Base-by-base conservation (phyloP, 73 alveolate species). In the Symbiodinium natans region DNA sequence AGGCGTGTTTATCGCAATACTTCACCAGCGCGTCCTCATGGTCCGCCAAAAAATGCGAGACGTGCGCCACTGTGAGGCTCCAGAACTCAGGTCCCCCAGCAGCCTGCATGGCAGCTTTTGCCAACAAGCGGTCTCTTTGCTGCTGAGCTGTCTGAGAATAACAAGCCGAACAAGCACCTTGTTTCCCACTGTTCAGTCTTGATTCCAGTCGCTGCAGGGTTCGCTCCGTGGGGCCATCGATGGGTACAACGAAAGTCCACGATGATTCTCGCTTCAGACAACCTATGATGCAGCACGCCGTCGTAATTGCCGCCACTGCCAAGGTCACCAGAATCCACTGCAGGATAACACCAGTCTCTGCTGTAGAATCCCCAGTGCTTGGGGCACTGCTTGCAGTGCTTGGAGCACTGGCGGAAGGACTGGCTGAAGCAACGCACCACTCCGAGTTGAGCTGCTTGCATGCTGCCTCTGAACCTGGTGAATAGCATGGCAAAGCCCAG, bases 51-150 rank as follows among this genome's bases (percentile, higher is more conserved):
- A 68, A 68, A 15, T 68, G 10, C 40, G 82, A 23, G 38, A 68
- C 34, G 40, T 68, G 40, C 40, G 40, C 40, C 31, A 68, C 82
- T 7, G 82, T 23, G 38, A 68, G 82, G 82, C 82, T 68, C 82
- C 82, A 68, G 25, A 68, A 68, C 31, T 68, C 82, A 6, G 82
- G 82, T 68, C 82, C 82, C 38, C 82, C 82, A 68, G 82, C 82
- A 23, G 82, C 82, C 38, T 68, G 10, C 82, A 68, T 23, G 31
- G 82, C 82, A 68, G 82, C 82, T 19, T 68, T 29, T 19, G 82
- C 82, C 82, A 68, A 19, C 82, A 68, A 68, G 38, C 82, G 31
- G 34, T 68, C 82, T 36, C 25, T 68, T 11, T 17, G 40, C 82
- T 68, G 31, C 82, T 68, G 8, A 8, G 63, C 63, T 48, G 63